Conservation (phyloP, 108 stramenopile genomes). For the Cyclostephanos tholiformis region DNA sequence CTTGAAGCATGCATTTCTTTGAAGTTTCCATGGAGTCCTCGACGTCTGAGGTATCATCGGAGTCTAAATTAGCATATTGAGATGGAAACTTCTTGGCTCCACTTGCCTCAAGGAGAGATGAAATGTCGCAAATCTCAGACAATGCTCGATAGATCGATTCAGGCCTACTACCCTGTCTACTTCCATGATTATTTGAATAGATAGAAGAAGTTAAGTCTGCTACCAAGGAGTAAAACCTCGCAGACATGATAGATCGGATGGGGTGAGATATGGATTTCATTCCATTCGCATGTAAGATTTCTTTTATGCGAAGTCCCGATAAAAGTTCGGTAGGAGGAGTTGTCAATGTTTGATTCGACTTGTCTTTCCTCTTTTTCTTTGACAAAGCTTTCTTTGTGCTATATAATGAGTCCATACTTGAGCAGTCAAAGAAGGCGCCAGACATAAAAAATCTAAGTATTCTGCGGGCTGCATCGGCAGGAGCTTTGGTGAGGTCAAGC, state of each 20-base stretch:
- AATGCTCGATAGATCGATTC: conserved; percentile 48
- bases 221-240: conserved; percentile 74
- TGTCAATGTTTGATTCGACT: conserved; percentile 32
- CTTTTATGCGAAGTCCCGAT: conserved; percentile 43
- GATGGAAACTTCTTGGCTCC: conserved; percentile 53
- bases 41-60: conserved; percentile 20
- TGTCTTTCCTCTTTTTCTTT: conserved; percentile 56
- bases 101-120: conserved; percentile 48
- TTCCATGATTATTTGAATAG: conserved; percentile 20
- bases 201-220: conserved; percentile 52
- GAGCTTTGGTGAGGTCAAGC: conserved; percentile 31
- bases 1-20: conserved; percentile 28
- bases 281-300: conserved; percentile 19
- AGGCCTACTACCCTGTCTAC: conserved; percentile 31
- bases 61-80: not conserved
- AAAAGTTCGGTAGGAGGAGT: conserved; percentile 23
- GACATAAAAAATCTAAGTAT: conserved; percentile 69
- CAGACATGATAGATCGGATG: conserved; percentile 61
- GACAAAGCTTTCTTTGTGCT: conserved; percentile 16
- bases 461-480: conserved; percentile 37
- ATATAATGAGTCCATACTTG: conserved; percentile 5
- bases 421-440: conserved; percentile 78
- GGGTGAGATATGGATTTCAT: conserved; percentile 32
- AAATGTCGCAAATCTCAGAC: conserved; percentile 43
- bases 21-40: conserved; percentile 38